Conservation (phyloP, 2,329 filamentous ascomycete genomes). For the Elsinoe batatas region DNA sequence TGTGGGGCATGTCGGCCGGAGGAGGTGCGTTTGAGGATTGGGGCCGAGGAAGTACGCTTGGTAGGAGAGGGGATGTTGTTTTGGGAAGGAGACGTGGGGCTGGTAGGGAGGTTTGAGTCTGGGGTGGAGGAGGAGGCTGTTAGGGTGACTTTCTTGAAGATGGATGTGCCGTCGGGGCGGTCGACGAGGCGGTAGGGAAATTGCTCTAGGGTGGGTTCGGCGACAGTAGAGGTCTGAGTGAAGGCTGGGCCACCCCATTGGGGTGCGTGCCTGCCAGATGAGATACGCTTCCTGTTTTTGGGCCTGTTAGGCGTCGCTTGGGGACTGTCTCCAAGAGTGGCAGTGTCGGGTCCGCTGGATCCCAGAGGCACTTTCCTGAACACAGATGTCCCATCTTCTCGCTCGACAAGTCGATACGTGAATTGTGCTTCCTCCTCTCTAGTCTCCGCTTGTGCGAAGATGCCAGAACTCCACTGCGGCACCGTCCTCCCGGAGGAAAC, state of each 20-base stretch:
- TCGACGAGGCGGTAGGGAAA: neutral
- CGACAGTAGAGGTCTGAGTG: too few species aligned
- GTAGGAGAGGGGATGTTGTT: neutral
- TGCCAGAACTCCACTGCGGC: neutral
- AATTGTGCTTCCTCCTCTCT: neutral
- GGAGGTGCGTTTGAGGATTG: neutral
- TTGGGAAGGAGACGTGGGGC: neutral
- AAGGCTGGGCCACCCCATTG: neutral
- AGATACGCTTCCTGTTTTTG: neutral
- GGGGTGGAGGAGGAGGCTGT: neutral
- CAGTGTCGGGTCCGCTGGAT: neutral
- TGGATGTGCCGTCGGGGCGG: neutral
- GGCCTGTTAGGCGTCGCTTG: too few species aligned
- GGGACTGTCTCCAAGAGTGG: neutral
- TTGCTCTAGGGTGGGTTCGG: neutral
- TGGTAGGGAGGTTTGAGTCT: neutral
- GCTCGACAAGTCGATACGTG: neutral
- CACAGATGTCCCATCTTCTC: neutral
- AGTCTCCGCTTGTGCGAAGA: neutral
- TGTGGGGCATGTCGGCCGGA: neutral
- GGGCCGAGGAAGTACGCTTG: neutral
- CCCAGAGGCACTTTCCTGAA: neutral
- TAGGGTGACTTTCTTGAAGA: neutral
- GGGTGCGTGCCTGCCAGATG: neutral
- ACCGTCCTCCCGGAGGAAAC: neutral